Conservation (phyloP, 2,329 filamentous ascomycete genomes). For the Domatiomyces globalis region DNA sequence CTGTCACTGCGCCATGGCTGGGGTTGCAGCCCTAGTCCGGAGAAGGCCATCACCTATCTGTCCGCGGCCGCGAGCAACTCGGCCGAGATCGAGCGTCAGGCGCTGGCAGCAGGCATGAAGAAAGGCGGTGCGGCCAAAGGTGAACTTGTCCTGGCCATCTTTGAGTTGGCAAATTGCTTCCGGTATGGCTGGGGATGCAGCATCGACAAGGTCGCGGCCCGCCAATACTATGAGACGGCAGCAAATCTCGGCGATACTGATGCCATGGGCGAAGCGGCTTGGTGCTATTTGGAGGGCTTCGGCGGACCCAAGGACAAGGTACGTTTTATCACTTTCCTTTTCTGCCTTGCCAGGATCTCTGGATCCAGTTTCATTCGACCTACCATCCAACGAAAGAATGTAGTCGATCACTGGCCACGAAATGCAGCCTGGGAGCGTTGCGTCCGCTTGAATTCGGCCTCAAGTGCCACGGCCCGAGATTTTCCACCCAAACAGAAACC, state of each 20-base stretch:
- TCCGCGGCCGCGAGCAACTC: constrained; percentile 82
- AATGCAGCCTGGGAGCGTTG: not conserved
- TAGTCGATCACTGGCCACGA: not conserved
- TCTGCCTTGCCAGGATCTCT: constrained; percentile 1
- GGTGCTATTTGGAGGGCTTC: constrained; percentile 95
- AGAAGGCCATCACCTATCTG: constrained; percentile 66
- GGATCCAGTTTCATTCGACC: constrained; percentile 1
- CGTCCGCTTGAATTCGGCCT: not conserved
- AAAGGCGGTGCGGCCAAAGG: constrained; percentile 92
- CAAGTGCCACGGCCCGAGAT: not conserved
- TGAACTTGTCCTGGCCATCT: constrained; percentile 90
- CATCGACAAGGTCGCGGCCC: constrained; percentile 71
- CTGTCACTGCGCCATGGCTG: constrained; percentile 70
- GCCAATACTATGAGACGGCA: constrained; percentile 91
- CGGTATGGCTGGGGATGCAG: constrained; percentile 86
- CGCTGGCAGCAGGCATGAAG: constrained; percentile 72
- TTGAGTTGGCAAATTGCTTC: constrained; percentile 66
- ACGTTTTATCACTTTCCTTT: constrained; percentile 25
- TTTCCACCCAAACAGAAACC: not conserved
- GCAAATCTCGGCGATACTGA: constrained; percentile 93
- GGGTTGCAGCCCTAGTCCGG: constrained; percentile 64
- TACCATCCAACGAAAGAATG: not conserved
- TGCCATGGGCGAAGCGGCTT: constrained; percentile 87
- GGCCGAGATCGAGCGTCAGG: constrained; percentile 70
- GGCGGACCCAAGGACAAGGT: constrained; percentile 98